Evolutionary conservation across 176 grass and related monocot species (phyloP), one percentile per base, ranked within the genome.

Genomic region (Hsuehochloa calcarea): DNA sequence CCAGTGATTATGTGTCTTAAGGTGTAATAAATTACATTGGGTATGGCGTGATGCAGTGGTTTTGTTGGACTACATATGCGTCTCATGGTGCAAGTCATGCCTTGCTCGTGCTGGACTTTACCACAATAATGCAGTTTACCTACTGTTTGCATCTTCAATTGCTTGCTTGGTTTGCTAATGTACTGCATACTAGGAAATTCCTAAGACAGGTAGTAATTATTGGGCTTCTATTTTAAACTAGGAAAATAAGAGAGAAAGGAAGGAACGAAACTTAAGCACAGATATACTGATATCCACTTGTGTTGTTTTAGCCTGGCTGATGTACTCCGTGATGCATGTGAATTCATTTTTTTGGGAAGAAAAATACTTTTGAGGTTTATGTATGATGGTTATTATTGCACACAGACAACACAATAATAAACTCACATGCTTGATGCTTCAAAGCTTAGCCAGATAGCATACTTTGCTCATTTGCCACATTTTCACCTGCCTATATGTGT

Each of bases 151-250:
- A 26, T 61, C 25, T 65, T 65, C 39, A 5, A 17, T 41, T 70
- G 7, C 47, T 70, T 61, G 3, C 73, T 78, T 80, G 38, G 66
- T 59, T 56, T 74, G 14, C 56, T 79, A 55, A 62, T 84, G 35
- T 34, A 84, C 17, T 22, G 27, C 12, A 69, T 62, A 64, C 37
- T 17, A 6, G 27, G 38, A 58, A 75, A 85, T 63, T 74, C 12
- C 56, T 67, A 45, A 15, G 20, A 68, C 6, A 34, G 59, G 12
- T 73, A 17, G 39, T 59, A 66, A 43, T 61, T 41, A 22, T 50
- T 20, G 39, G 27, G 60, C 38, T 85, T 85, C 1, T 89, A n/a
- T 69, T 72, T 3, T 14, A 78, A 78, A 37, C 17, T 75, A 75
- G 52, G 11, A 74, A 67, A 52, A 80, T 13, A 80, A 81, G 10